phyloP scores from a whole-genome alignment of 1,284 basidiomycete species.

The Ceratorhiza oryzae-sativae region DNA sequence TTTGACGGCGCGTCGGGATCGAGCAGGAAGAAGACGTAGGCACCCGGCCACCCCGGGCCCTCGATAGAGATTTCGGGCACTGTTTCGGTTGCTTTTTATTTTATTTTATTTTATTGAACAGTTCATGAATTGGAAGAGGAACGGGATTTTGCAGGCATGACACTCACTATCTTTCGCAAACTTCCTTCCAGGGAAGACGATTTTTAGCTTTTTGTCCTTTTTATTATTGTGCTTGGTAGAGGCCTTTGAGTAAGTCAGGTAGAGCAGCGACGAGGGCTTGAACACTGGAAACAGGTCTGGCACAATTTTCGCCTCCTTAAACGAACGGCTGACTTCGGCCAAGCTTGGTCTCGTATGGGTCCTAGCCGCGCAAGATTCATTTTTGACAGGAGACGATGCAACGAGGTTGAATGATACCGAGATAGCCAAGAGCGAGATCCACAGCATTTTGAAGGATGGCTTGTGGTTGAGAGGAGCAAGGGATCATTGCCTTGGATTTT shows the following conservation, averaged over 20 bases:
- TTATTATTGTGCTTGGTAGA: slow-evolving; percentile 1
- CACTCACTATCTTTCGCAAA: slow-evolving; percentile 27
- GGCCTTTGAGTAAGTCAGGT: background rate
- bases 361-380: background rate
- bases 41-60: slow-evolving; percentile 30
- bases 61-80: slow-evolving; percentile 27
- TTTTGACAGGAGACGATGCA: background rate
- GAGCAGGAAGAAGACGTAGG: slow-evolving; percentile 37
- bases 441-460: slow-evolving; percentile 10
- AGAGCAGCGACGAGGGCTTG: slow-evolving; percentile 17
- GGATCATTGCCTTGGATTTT: background rate
- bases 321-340: slow-evolving; percentile 16
- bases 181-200: slow-evolving; percentile 17
- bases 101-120: background rate
- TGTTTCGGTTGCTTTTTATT: background rate
- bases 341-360: background rate
- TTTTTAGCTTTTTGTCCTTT: background rate
- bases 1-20: slow-evolving; percentile 33
- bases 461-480: background rate
- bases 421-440: background rate
- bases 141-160: no score
- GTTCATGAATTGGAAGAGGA: no score
- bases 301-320: slow-evolving; percentile 24
- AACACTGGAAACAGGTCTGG: slow-evolving; percentile 23
- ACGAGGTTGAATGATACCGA: background rate